These are phyloP conservation scores for Phytophthora tubulina DNA, from an alignment of 352 stramenopile genomes.

Conservation along the genomic window DNA sequence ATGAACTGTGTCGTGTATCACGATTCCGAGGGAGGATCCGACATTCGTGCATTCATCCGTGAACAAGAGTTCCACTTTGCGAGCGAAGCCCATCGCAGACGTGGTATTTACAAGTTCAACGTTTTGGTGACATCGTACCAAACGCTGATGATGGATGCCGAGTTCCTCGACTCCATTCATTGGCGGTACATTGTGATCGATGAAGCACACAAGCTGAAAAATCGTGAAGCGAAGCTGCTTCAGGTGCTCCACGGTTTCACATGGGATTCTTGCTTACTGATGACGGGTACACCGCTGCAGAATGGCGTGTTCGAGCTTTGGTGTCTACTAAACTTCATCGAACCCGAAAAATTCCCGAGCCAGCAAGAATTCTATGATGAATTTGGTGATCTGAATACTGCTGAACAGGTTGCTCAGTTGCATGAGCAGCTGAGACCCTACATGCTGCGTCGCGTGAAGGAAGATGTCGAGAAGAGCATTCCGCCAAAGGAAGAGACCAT, in stretches of 20 bases:
- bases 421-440: constrained; percentile 98
- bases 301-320: constrained; percentile 99
- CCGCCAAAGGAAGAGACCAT: constrained; percentile 99
- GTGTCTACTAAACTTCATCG: constrained; percentile 99
- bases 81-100: constrained; percentile 76
- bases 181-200: constrained; percentile 99
- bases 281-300: constrained; percentile 98
- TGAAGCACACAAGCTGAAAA: constrained; percentile 99
- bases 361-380: constrained; percentile 96
- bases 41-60: constrained; percentile 94
- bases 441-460: constrained; percentile 99
- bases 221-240: constrained; percentile 95
- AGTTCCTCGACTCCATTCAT: constrained; percentile 92
- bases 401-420: constrained; percentile 96
- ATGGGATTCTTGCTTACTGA: constrained; percentile 93
- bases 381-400: constrained; percentile 97
- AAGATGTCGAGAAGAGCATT: constrained; percentile 99
- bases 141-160: constrained; percentile 94
- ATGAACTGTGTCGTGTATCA: constrained; percentile 99
- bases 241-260: constrained; percentile 89
- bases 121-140: constrained; percentile 99
- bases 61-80: constrained; percentile 98
- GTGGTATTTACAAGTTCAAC: constrained; percentile 94
- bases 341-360: constrained; percentile 95
- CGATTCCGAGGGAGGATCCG: constrained; percentile 92